These are phyloP conservation scores for Starmerella ratchasimensis DNA, from an alignment of 805 yeast genomes.

Conservation along the genomic window DNA sequence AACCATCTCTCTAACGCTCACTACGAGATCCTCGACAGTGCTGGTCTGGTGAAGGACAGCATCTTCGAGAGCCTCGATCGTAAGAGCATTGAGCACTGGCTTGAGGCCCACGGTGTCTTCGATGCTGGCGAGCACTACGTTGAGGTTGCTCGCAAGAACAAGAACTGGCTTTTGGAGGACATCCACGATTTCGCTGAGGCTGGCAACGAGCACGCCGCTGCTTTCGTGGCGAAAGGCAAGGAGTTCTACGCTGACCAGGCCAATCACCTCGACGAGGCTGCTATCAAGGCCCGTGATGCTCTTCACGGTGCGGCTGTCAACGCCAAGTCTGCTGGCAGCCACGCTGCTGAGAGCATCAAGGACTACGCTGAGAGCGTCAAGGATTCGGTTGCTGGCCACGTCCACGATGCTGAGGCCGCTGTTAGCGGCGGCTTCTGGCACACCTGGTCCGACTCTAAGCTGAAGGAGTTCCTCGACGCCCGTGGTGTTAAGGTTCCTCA, in stretches of 20 bases:
- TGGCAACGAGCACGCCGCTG: constrained; percentile 11
- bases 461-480: constrained; percentile 26
- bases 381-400: too few relatives aligned
- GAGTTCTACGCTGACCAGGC: constrained; percentile 14
- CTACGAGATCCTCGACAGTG: constrained; percentile 26
- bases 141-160: constrained; percentile 24
- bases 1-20: constrained; percentile 25
- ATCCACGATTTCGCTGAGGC: constrained; percentile 15
- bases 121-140: constrained; percentile 18
- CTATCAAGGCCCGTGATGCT: too few relatives aligned
- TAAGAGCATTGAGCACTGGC: constrained; percentile 32
- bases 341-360: too few relatives aligned
- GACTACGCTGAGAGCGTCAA: too few relatives aligned
- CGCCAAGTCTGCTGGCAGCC: too few relatives aligned
- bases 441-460: constrained; percentile 26
- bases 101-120: constrained; percentile 28
- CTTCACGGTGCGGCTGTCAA: too few relatives aligned
- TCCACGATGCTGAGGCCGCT: constrained; percentile 2
- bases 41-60: constrained; percentile 28
- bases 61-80: constrained; percentile 33
- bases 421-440: constrained; percentile 2
- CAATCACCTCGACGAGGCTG: too few relatives aligned
- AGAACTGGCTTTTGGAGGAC: constrained; percentile 24
- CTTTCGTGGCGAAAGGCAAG: constrained; percentile 17
- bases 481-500: constrained; percentile 26